Evolutionary conservation across 768 basidiomycete genomes (phyloP), one percentile per base, ranked within the genome.

Genomic region (Myochromella boudieri): DNA sequence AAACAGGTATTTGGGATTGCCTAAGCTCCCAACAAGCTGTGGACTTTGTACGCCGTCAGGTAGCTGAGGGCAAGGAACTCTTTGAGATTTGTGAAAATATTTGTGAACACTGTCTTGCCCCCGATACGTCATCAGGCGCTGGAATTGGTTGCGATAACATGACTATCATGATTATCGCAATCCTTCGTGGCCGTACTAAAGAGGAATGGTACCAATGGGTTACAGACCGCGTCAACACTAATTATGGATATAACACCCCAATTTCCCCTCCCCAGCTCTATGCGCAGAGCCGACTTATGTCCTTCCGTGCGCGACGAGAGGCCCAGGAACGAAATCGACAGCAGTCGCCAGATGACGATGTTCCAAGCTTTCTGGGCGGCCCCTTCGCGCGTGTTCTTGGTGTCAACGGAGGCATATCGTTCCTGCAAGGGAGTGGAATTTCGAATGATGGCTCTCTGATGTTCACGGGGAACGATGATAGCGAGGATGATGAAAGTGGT

Each of bases 81-180:
- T 55, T 68, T n/a, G 85, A 94, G 62, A 91, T 98, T 49, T 82
- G 87, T 58, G 92, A 95, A 66, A 77, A 82, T 59, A 84, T 97
- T 55, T 95, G 95, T 67, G 87, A 91, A 49, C 85, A 88, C 56
- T 98, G 97, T 60, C 77, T 97, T 37, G 95, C 97, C 18, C 95
- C 95, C 1, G 93, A 97, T 63, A 90, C 91, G 1, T 85, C 87
- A 18, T 88, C 88, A 27, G 91, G 90, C 38, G 82, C 83, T 34
- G 97, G 97, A 10, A 91, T 97, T 53, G 97, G 97, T 15, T 97
- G 95, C 64, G 97, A 99, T 71, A 98, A 99, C 72, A 99, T 99
- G 97, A 99, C 97, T 0, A 73, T 97, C 39, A 77, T 97, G 56
- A 81, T 99, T 42, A 79, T 98, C 47, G 97, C 91, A 6, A 66